Evolutionary conservation across 1,284 basidiomycete species (phyloP), one percentile per base, ranked within the genome.

Genomic region (Cryptococcus deneoformans): DNA sequence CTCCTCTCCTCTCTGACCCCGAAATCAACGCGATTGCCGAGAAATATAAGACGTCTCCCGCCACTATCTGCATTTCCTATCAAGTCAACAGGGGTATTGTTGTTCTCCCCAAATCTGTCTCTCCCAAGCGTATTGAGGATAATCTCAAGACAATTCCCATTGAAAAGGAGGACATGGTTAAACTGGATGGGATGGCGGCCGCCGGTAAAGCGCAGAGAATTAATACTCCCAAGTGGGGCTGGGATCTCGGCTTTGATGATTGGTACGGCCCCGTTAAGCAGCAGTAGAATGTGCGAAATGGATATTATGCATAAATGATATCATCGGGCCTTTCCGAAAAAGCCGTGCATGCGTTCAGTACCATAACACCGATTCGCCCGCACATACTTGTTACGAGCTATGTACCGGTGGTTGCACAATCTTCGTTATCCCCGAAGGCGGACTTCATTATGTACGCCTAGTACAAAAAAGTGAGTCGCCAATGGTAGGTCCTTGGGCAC

Each of bases 91-190:
- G 75, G 72, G 83, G 82, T 50, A 80, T 85, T 55, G 81, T 88
- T 35, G 83, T 84, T 34, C 80, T 90, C 35, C 84, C 87, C 5
- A 90, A 89, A 78, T 90, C 85, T 29, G 87, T 89, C 49, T 91
- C 84, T 0, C 83, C 84, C 42, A 72, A 81, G 46, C 85, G 61
- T 11, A 67, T 93, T 73, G 79, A 81, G 42, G 78, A 84, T 10
- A 93, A 94, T 79, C 74, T 87, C 54, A 78, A 77, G 39, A 72
- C 79, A 37, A 75, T 80, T 56, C 83, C 82, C 65, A 78, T 90
- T 14, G 80, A 80, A 14, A 63, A 79, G 43, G 81, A 80, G 57
- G 89, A 90, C 62, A 76, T 89, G 56, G 80, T 79, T 59, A 75
- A 72, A 56, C 80, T 90, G 29, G 85, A 90, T 69, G 80, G 77